Conservation (phyloP, 768 basidiomycete species). For the Solioccasus polychromus region DNA sequence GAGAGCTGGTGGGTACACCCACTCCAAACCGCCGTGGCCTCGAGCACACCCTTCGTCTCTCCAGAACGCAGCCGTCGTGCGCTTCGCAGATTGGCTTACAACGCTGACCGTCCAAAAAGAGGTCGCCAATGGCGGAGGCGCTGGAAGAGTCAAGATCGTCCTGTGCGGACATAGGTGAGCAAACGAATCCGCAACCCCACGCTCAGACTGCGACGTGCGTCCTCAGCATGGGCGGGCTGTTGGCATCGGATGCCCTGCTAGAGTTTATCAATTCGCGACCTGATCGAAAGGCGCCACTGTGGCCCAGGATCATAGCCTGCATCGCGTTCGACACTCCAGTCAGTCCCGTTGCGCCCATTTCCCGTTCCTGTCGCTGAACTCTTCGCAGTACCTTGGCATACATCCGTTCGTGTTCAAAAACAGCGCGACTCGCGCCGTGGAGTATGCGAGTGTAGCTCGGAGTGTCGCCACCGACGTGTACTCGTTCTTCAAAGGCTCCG, state of each 20-base stretch:
- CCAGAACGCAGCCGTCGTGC: conserved; percentile 76
- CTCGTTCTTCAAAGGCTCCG: conserved; percentile 50
- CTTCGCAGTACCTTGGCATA: conserved; percentile 91
- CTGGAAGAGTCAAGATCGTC: conserved; percentile 69
- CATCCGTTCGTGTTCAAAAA: conserved; percentile 87
- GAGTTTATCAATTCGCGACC: conserved; percentile 69
- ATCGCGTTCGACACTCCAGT: conserved; percentile 92
- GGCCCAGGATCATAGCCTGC: conserved; percentile 86
- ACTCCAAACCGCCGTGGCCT: not conserved
- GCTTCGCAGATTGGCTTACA: conserved; percentile 91
- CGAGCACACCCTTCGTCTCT: conserved; percentile 1
- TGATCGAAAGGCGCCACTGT: conserved; percentile 63
- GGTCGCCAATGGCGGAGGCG: conserved; percentile 74
- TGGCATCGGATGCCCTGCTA: conserved; percentile 79
- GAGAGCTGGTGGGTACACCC: conserved; percentile 65
- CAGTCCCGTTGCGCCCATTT: conserved; percentile 29
- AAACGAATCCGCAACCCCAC: no score
- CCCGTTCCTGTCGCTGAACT: no score
- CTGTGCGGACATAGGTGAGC: conserved; percentile 87
- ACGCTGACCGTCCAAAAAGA: conserved; percentile 85
- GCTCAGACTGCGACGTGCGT: conserved; percentile 1
- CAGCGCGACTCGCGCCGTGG: conserved; percentile 68
- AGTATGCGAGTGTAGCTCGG: conserved; percentile 65
- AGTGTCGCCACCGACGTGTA: conserved; percentile 61
- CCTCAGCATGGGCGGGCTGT: conserved; percentile 85